Evolutionary conservation across 2,329 filamentous ascomycete genomes (phyloP).

Genomic region (Paracorniculantispora psalliotae): DNA sequence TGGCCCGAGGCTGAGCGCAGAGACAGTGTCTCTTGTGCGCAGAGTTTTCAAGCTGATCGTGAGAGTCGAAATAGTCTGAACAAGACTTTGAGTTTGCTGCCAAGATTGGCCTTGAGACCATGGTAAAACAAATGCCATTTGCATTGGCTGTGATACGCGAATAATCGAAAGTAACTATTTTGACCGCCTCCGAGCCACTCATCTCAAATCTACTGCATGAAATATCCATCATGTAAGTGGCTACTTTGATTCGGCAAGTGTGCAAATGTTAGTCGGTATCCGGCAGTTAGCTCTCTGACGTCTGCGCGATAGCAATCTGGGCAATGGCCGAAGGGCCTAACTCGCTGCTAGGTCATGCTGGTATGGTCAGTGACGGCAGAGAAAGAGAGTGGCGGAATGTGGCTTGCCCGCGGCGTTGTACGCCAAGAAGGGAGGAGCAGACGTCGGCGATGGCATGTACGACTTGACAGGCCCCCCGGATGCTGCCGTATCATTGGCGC

Average conservation of each 20-base stretch:
- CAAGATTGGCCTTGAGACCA: not conserved
- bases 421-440: not conserved
- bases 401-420: not conserved
- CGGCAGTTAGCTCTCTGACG: no score
- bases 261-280: no score
- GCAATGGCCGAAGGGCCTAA: not conserved
- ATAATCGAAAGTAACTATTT: not conserved
- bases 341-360: not conserved
- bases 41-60: not conserved
- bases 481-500: constrained; percentile 29
- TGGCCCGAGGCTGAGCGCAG: not conserved
- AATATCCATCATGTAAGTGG: no score
- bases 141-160: not conserved
- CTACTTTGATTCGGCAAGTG: no score
- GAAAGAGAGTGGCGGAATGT: not conserved
- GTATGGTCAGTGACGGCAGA: not conserved
- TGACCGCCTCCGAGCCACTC: not conserved
- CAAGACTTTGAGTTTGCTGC: not conserved
- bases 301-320: no score
- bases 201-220: no score
- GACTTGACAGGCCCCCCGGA: constrained; percentile 29
- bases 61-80: not conserved
- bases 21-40: not conserved
- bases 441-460: constrained; percentile 14
- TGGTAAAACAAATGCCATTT: not conserved